Conservation (phyloP, 345 rosid species). For the Hibiscus trionum region DNA sequence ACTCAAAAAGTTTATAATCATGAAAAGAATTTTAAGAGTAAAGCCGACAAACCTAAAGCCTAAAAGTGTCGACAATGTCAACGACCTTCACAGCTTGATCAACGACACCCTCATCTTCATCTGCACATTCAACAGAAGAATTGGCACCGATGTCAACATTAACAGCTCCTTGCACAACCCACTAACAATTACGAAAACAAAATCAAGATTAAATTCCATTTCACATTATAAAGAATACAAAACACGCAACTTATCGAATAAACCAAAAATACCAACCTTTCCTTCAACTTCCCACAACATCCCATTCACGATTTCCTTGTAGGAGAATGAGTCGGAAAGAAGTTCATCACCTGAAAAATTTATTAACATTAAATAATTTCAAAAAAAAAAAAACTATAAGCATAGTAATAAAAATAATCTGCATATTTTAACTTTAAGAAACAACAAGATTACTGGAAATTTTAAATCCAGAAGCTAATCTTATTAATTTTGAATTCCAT, state of each 20-base stretch:
- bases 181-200: not conserved
- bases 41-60: not conserved
- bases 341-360: conserved; percentile 68
- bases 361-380: not conserved
- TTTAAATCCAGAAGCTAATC: not conserved
- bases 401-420: not conserved
- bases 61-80: not conserved
- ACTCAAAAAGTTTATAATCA: not conserved
- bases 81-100: not conserved
- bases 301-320: conserved; percentile 73
- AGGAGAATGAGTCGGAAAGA: conserved; percentile 83
- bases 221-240: not conserved
- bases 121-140: not conserved
- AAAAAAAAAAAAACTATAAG: not conserved
- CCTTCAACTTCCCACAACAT: conserved; percentile 87
- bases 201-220: not conserved
- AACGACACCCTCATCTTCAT: not conserved
- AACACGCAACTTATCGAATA: not conserved
- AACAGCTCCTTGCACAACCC: not conserved
- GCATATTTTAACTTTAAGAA: not conserved
- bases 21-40: not conserved
- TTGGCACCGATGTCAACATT: not conserved
- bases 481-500: not conserved
- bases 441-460: no score
- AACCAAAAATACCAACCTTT: conserved; percentile 40